phyloP scores from a whole-genome alignment of 768 basidiomycete genomes.

The Leccinum longicurvipes region DNA sequence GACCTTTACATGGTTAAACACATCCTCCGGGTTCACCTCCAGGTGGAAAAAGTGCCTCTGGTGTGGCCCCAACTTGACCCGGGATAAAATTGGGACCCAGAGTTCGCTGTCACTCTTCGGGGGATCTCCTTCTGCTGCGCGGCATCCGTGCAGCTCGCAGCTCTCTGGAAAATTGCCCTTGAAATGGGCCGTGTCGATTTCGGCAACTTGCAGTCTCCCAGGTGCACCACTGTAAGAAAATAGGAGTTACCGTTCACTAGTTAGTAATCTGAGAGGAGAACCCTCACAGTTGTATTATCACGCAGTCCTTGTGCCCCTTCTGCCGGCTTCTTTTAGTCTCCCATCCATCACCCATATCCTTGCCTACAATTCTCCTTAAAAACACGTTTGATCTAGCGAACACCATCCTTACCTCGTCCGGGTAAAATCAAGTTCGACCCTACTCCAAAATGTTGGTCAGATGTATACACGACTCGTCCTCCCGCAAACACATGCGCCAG shows the following conservation, averaged over 20 bases:
- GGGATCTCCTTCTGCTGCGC: constrained; percentile 28
- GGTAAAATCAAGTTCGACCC: constrained; percentile 90
- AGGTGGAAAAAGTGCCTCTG: constrained; percentile 87
- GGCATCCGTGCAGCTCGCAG: constrained; percentile 69
- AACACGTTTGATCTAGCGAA: neutral
- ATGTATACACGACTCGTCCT: constrained; percentile 77
- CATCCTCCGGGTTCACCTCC: constrained; percentile 52
- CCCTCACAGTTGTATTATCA: constrained; percentile 77
- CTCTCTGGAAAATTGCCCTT: constrained; percentile 94
- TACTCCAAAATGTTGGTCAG: constrained; percentile 94
- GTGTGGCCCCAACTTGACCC: constrained; percentile 84
- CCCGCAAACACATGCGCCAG: constrained; percentile 90
- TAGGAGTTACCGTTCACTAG: neutral
- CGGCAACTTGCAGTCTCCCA: constrained; percentile 69
- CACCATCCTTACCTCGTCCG: constrained; percentile 60
- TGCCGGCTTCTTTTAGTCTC: constrained; percentile 88
- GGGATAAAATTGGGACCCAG: constrained; percentile 75
- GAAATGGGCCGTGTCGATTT: constrained; percentile 94
- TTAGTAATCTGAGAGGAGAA: constrained; percentile 11
- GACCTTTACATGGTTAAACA: constrained; percentile 81
- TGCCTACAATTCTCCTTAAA: constrained; percentile 38
- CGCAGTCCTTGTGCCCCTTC: constrained; percentile 87
- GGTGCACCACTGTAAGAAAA: constrained; percentile 56
- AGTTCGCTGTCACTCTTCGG: constrained; percentile 38
- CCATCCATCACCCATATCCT: constrained; percentile 98